Percentiles rank a stretch among this genome's conserved stretches.
Evolutionary conservation across 1,139 yeast species (phyloP).

Genomic region (Lodderomyces metapsilosis): DNA sequence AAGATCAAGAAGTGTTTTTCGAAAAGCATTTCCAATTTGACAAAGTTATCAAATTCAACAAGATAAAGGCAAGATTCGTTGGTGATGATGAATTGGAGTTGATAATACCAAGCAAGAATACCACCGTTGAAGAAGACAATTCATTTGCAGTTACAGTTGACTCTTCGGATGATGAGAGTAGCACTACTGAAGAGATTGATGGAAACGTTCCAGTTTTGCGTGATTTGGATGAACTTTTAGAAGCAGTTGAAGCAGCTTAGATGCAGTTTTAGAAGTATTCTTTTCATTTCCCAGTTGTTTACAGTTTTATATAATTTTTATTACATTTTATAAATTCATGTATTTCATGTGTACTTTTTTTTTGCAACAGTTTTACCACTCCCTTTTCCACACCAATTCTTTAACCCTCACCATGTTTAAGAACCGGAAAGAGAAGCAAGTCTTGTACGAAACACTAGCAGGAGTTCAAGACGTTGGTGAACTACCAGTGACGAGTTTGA

Average conservation of each 20-base stretch:
- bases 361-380: constrained; percentile 1
- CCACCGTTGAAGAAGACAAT: constrained; percentile 24
- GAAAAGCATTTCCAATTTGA: constrained; percentile 49
- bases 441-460: background rate
- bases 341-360: background rate
- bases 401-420: background rate
- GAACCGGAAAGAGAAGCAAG: background rate
- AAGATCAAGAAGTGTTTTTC: constrained; percentile 41
- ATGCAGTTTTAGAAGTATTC: background rate
- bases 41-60: constrained; percentile 37
- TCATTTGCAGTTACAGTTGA: constrained; percentile 26
- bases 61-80: constrained; percentile 40
- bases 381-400: background rate
- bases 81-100: constrained; percentile 44
- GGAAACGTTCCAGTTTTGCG: constrained; percentile 12
- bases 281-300: background rate
- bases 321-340: too few species aligned
- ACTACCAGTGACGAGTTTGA: constrained; percentile 14
- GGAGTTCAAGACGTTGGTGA: constrained; percentile 11
- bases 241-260: constrained; percentile 16
- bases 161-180: constrained; percentile 18
- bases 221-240: constrained; percentile 13
- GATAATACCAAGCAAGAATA: constrained; percentile 39
- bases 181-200: constrained; percentile 21
- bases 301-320: background rate